These are phyloP conservation scores for Camellia lanceoleosa DNA, from an alignment of 148 eudicot genomes.

Conservation along the genomic window DNA sequence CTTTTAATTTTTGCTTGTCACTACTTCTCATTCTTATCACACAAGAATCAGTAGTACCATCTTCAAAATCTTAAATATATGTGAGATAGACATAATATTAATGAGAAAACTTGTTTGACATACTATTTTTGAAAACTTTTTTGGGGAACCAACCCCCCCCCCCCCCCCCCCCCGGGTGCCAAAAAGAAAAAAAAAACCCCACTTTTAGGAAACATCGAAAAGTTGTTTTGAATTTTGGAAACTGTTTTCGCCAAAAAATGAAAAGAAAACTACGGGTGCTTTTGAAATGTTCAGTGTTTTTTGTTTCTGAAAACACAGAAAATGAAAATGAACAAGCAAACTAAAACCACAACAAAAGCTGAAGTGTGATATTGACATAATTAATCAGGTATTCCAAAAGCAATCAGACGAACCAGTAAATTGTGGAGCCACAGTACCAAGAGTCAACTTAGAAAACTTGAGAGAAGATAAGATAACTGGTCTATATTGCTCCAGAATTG, in stretches of 20 bases:
- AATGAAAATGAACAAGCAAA: no score
- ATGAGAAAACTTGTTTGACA: neutral
- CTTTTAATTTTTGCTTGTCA: neutral
- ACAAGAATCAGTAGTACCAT: neutral
- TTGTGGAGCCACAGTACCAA: slow-evolving; percentile 90
- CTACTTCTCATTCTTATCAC: slow-evolving; percentile 1
- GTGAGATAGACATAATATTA: neutral
- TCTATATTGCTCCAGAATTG: slow-evolving; percentile 78
- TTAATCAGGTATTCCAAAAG: neutral
- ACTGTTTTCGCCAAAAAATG: no score
- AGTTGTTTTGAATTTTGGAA: no score
- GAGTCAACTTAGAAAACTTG: slow-evolving; percentile 72
- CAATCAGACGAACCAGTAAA: slow-evolving; percentile 55
- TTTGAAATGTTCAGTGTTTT: no score
- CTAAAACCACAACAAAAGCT: no score
- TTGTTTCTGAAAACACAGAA: no score
- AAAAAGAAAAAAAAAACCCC: no score
- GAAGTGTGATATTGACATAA: neutral
- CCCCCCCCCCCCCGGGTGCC: no score
- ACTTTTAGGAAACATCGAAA: no score
- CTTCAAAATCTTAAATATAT: neutral
- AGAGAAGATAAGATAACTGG: slow-evolving; percentile 64
- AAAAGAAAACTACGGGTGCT: no score
- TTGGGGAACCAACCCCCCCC: no score
- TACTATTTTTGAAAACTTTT: no score